These are phyloP conservation scores for Silene vulgaris DNA, from an alignment of 179 eudicot genomes.

Conservation along the genomic window DNA sequence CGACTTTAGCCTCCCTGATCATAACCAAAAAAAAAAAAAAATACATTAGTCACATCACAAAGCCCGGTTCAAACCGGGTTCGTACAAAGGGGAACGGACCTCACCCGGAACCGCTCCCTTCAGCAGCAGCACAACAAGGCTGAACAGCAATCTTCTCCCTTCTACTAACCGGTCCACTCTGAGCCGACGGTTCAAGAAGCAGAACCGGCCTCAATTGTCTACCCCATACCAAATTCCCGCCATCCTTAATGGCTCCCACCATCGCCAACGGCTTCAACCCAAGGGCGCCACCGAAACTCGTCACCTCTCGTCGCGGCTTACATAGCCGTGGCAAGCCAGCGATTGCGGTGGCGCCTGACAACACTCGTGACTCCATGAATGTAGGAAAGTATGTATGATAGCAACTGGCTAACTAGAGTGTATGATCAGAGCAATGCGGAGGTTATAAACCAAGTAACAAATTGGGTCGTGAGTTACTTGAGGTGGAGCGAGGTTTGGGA, in stretches of 20 bases:
- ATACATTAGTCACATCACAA: conserved; percentile 16
- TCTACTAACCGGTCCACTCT: conserved; percentile 21
- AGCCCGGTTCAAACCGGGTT: conserved; percentile 24
- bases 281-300: conserved; percentile 21
- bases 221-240: conserved; percentile 78
- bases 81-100: conserved; percentile 54
- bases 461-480: background rate
- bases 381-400: background rate
- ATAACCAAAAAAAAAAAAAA: conserved; percentile 1
- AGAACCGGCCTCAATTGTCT: conserved; percentile 71
- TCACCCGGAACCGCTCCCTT: conserved; percentile 86
- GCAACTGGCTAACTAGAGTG: background rate
- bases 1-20: conserved; percentile 66
- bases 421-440: background rate
- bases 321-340: conserved; percentile 46
- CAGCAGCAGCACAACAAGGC: conserved; percentile 68
- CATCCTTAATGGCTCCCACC: conserved; percentile 35
- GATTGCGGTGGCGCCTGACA: conserved; percentile 56
- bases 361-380: conserved; percentile 78
- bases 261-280: conserved; percentile 26
- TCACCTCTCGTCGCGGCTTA: conserved; percentile 30
- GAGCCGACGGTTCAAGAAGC: conserved; percentile 40
- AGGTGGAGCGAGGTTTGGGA: background rate
- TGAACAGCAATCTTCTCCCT: conserved; percentile 40
- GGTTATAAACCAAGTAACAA: background rate